Conservation (phyloP, 768 basidiomycete genomes). For the Xerocomellus intermedius region DNA sequence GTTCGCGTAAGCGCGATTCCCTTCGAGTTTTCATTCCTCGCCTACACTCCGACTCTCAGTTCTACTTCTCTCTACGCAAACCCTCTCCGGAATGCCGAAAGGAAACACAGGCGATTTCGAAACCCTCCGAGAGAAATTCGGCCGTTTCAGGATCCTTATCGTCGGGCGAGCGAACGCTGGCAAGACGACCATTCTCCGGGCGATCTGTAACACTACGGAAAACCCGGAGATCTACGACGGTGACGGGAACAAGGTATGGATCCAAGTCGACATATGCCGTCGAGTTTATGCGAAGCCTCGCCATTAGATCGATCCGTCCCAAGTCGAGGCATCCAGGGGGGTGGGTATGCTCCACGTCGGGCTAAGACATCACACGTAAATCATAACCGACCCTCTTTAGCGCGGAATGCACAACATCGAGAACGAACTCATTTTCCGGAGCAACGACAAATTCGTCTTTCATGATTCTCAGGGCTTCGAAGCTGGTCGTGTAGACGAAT, state of each 20-base stretch:
- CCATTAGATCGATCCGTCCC: conserved; percentile 1
- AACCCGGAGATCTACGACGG: conserved; percentile 6
- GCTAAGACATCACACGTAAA: too few relatives aligned
- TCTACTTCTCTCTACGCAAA: neutral
- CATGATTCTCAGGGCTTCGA: neutral
- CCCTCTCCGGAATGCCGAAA: too few relatives aligned
- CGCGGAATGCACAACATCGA: neutral
- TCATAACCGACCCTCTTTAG: neutral
- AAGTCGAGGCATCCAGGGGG: neutral
- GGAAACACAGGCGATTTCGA: too few relatives aligned
- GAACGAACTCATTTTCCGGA: conserved; percentile 2
- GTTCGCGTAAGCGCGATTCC: neutral
- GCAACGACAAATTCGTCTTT: conserved; percentile 2
- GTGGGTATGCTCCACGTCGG: neutral
- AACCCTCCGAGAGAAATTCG: too few relatives aligned
- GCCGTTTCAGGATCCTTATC: neutral
- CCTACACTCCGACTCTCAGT: neutral
- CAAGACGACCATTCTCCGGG: conserved; percentile 4
- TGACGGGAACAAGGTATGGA: neutral
- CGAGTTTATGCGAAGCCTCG: neutral
- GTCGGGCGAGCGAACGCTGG: conserved; percentile 6
- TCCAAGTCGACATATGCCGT: too few relatives aligned
- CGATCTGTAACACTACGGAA: conserved; percentile 3
- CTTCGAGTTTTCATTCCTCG: neutral
- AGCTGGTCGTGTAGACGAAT: too few relatives aligned